Evolutionary conservation across 2,329 filamentous ascomycete species (phyloP).

Genomic region (Thelonectria rubi): DNA sequence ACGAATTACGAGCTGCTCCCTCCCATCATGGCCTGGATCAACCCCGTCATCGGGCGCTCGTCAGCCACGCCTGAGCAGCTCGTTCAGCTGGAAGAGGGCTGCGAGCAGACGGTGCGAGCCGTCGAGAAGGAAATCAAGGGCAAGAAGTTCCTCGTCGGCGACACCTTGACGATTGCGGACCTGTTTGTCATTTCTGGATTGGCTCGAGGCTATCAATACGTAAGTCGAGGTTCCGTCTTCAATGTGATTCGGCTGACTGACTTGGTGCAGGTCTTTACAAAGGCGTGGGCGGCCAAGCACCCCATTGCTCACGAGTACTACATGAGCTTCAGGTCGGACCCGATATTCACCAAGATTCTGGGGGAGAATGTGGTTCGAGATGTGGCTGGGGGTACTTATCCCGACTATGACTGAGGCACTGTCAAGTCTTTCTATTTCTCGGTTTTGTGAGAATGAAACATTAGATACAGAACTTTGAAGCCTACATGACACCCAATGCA

Average conservation of each 20-base stretch:
- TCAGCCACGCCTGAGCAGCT: constrained; percentile 21
- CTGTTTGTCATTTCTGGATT: constrained; percentile 24
- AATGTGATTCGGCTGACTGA: no score
- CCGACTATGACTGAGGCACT: constrained; percentile 20
- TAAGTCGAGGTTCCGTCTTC: no score
- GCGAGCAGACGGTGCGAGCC: constrained; percentile 18
- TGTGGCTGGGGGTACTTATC: constrained; percentile 23
- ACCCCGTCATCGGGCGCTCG: constrained; percentile 22
- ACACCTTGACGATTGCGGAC: constrained; percentile 21
- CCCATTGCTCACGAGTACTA: constrained; percentile 25
- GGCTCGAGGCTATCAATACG: constrained; percentile 24
- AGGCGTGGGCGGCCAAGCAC: constrained; percentile 21
- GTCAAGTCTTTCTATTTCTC: background rate
- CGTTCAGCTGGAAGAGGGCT: constrained; percentile 18
- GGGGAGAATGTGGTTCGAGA: constrained; percentile 24
- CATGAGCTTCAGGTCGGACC: constrained; percentile 19
- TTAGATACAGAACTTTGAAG: no score
- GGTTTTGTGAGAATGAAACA: no score
- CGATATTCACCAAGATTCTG: constrained; percentile 23
- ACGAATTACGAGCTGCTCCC: constrained; percentile 22
- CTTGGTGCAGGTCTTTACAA: constrained; percentile 21
- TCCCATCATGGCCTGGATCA: constrained; percentile 27
- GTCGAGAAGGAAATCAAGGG: constrained; percentile 24
- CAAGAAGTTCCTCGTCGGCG: constrained; percentile 19
- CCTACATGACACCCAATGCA: no score